phyloP scores from a whole-genome alignment of 2,329 filamentous ascomycete genomes.

The Penicillium hesseltinei region DNA sequence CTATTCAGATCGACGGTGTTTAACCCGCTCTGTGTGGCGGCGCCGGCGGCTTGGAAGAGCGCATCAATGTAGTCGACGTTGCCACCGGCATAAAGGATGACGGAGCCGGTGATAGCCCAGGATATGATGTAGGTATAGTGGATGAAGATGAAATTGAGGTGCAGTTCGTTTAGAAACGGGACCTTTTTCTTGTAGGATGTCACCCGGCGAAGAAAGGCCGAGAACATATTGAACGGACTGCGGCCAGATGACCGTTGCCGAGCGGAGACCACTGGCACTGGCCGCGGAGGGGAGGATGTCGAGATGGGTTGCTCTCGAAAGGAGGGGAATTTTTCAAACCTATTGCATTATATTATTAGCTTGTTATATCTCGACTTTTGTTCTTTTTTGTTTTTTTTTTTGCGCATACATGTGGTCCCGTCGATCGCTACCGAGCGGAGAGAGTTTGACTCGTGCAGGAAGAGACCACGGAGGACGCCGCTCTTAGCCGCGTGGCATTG shows the following conservation, averaged over 20 bases:
- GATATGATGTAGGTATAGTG: conserved; percentile 74
- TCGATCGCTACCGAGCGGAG: conserved; percentile 19
- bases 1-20: conserved; percentile 71
- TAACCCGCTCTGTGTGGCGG: conserved; percentile 87
- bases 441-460: conserved; percentile 12
- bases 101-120: conserved; percentile 69
- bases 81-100: conserved; percentile 69
- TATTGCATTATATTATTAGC: conserved; percentile 8
- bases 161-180: conserved; percentile 38
- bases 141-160: conserved; percentile 47
- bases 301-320: conserved; percentile 12
- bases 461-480: conserved; percentile 9
- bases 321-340: conserved; percentile 21
- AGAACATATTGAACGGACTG: conserved; percentile 29
- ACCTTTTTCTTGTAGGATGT: conserved; percentile 33
- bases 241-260: conserved; percentile 10
- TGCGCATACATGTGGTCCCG: conserved; percentile 21
- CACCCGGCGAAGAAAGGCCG: conserved; percentile 22
- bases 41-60: conserved; percentile 80
- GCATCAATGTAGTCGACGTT: conserved; percentile 78
- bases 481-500: conserved; percentile 23
- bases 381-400: neutral
- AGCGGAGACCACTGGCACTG: conserved; percentile 9
- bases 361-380: neutral
- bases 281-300: conserved; percentile 2